Percentiles rank a stretch among this genome's conserved stretches.
These are phyloP conservation scores for Penicillium paradoxum DNA, from an alignment of 495 filamentous ascomycete genomes.

Conservation along the genomic window DNA sequence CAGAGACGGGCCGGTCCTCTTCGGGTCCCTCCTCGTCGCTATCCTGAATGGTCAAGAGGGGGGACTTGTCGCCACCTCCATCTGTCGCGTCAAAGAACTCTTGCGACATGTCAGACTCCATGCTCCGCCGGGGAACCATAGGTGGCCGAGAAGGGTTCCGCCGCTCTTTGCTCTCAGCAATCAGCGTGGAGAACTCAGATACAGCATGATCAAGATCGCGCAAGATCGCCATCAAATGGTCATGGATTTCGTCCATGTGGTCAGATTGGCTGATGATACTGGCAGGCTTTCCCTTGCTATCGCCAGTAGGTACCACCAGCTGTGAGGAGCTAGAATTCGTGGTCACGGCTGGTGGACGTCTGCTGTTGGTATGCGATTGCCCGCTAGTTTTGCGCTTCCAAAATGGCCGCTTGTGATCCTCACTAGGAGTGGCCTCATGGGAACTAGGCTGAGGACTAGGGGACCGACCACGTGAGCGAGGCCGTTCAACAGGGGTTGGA, in stretches of 20 bases:
- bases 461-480: constrained; percentile 32
- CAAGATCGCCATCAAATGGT: constrained; percentile 73
- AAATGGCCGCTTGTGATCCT: constrained; percentile 53
- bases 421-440: constrained; percentile 32
- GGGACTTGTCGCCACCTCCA: constrained; percentile 54
- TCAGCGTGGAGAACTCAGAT: constrained; percentile 69
- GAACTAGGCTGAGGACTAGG: constrained; percentile 34
- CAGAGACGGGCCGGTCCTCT: constrained; percentile 22
- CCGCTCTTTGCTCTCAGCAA: constrained; percentile 73
- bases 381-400: constrained; percentile 84
- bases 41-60: constrained; percentile 69
- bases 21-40: constrained; percentile 47
- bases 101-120: constrained; percentile 74
- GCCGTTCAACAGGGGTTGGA: constrained; percentile 14
- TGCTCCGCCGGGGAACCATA: constrained; percentile 60
- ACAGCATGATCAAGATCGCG: constrained; percentile 79
- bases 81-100: constrained; percentile 94
- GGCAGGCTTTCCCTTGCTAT: constrained; percentile 30
- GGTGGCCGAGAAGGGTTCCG: constrained; percentile 52
- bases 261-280: constrained; percentile 37
- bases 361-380: constrained; percentile 23
- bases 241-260: constrained; percentile 60
- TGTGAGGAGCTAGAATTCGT: constrained; percentile 47
- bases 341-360: constrained; percentile 28
- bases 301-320: constrained; percentile 48